phyloP scores from a whole-genome alignment of 352 stramenopile genomes.

The Aphanomyces stellatus region DNA sequence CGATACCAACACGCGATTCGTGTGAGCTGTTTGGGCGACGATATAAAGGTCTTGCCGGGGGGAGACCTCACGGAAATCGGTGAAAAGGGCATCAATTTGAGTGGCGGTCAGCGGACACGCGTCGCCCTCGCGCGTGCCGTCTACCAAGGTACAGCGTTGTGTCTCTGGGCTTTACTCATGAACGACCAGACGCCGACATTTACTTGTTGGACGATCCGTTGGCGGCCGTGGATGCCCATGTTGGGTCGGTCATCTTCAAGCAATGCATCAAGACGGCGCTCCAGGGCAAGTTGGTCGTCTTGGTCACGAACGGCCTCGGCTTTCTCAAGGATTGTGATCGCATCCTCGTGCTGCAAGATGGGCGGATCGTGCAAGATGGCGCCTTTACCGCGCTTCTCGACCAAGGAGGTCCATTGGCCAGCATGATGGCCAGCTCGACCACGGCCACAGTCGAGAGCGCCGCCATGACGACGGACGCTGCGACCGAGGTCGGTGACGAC shows the following conservation, averaged over 20 bases:
- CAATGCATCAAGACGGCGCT: background rate
- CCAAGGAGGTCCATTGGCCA: conserved; percentile 35
- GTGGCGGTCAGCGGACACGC: conserved; percentile 30
- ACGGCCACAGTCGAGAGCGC: conserved; percentile 18
- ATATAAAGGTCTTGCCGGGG: conserved; percentile 30
- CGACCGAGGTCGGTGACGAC: conserved; percentile 7
- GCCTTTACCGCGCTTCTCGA: conserved; percentile 67
- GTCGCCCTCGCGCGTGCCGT: conserved; percentile 18
- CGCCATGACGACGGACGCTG: conserved; percentile 27
- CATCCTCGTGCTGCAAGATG: conserved; percentile 39
- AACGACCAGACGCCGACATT: conserved; percentile 4
- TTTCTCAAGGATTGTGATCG: conserved; percentile 30
- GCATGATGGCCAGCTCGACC: conserved; percentile 44
- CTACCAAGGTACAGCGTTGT: background rate
- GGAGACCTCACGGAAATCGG: conserved; percentile 50
- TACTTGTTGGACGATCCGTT: conserved; percentile 19
- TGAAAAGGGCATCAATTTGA: conserved; percentile 38
- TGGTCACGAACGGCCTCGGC: conserved; percentile 63
- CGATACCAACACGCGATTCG: conserved; percentile 22
- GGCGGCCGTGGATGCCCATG: conserved; percentile 5
- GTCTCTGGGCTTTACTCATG: background rate
- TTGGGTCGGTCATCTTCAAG: conserved; percentile 7
- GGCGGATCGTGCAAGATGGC: conserved; percentile 61
- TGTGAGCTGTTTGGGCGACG: background rate
- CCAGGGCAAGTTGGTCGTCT: conserved; percentile 41